A percentile compares a stretch with the other conserved stretches of the same genome.
These are phyloP conservation scores for Lepraria neglecta DNA, from an alignment of 495 filamentous ascomycete species.

Conservation along the genomic window DNA sequence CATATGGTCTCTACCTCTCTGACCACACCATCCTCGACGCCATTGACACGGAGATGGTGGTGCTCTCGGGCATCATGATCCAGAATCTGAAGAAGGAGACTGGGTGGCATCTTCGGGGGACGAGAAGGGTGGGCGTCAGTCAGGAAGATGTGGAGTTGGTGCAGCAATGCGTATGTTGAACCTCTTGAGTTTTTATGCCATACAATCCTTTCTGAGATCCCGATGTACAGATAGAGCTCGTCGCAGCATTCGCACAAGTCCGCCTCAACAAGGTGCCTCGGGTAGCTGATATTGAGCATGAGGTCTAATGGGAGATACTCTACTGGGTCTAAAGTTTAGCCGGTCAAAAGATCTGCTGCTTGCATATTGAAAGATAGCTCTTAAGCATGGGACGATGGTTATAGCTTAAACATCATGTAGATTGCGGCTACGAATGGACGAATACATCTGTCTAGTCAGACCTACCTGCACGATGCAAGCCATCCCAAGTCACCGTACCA, in stretches of 20 bases:
- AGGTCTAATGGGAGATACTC: constrained; percentile 35
- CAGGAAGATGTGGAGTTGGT: constrained; percentile 45
- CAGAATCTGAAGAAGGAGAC: constrained; percentile 50
- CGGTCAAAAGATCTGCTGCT: too few relatives aligned
- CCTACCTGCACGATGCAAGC: too few relatives aligned
- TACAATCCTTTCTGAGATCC: too few relatives aligned
- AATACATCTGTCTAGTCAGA: too few relatives aligned
- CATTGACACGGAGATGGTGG: constrained; percentile 50
- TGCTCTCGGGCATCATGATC: constrained; percentile 52
- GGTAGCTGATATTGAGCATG: constrained; percentile 43
- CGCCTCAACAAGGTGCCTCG: constrained; percentile 42
- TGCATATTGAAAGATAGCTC: too few relatives aligned
- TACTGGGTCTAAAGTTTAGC: too few relatives aligned
- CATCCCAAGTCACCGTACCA: too few relatives aligned
- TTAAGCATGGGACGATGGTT: background rate
- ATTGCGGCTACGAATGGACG: background rate
- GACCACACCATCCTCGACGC: constrained; percentile 48
- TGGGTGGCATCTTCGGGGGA: constrained; percentile 53
- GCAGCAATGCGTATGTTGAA: constrained; percentile 20
- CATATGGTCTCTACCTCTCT: constrained; percentile 53
- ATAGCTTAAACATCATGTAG: background rate
- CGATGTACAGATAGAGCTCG: constrained; percentile 33
- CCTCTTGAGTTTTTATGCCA: background rate
- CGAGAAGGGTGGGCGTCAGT: constrained; percentile 45
- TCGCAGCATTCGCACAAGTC: constrained; percentile 36